phyloP scores from a whole-genome alignment of 1,139 yeast species.

The Yamadazyma trypodendri region DNA sequence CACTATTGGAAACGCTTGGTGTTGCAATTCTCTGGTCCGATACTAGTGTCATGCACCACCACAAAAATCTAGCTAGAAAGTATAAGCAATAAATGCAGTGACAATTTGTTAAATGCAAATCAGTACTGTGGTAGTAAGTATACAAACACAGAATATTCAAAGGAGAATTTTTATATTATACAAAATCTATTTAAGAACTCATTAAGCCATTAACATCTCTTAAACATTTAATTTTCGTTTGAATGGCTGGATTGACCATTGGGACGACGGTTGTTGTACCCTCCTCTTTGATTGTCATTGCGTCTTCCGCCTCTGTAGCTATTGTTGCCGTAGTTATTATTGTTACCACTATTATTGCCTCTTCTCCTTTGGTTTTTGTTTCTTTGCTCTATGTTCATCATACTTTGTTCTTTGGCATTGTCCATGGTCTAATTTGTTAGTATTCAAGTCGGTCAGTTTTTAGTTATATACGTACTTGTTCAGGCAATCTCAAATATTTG shows the following conservation, averaged over 20 bases:
- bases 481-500: conserved; percentile 48
- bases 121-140: background rate
- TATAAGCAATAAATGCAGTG: background rate
- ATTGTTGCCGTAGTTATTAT: conserved; percentile 10
- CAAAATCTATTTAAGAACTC: conserved; percentile 8
- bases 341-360: conserved; percentile 20
- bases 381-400: conserved; percentile 53
- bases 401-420: conserved; percentile 69
- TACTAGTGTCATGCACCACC: background rate
- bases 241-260: conserved; percentile 3
- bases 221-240: conserved; percentile 1
- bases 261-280: conserved; percentile 10
- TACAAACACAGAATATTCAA: background rate
- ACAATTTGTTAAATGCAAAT: background rate
- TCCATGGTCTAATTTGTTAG: conserved; percentile 57
- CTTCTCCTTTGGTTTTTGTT: conserved; percentile 49
- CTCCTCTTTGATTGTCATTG: conserved; percentile 16
- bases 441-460: conserved; percentile 7
- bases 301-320: conserved; percentile 15
- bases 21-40: background rate
- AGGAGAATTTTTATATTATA: conserved; percentile 6
- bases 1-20: background rate
- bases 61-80: background rate
- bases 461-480: conserved; percentile 23
- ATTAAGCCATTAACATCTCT: conserved; percentile 3